Conservation (phyloP, 495 filamentous ascomycete species). For the Alectoria sarmentosa region DNA sequence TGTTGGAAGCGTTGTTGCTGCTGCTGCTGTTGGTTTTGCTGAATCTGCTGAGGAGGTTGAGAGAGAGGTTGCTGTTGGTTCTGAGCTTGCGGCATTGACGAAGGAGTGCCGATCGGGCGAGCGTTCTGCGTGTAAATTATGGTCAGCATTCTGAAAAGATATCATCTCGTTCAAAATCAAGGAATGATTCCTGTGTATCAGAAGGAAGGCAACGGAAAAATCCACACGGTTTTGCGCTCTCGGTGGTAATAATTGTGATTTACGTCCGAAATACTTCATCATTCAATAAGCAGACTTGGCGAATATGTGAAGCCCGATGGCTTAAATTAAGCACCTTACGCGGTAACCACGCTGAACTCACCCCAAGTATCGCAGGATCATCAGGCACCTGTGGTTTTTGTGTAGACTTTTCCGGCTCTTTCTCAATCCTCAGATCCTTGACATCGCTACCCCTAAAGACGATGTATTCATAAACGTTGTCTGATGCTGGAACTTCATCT, state of each 20-base stretch:
- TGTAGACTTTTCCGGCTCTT: conserved; percentile 62
- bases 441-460: conserved; percentile 98
- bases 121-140: conserved; percentile 31
- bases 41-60: conserved; percentile 19
- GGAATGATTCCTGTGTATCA: conserved; percentile 42
- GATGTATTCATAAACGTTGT: conserved; percentile 94
- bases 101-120: conserved; percentile 29
- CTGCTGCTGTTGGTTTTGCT: conserved; percentile 24
- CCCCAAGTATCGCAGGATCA: conserved; percentile 94
- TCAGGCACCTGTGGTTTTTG: conserved; percentile 70
- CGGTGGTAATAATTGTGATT: conserved; percentile 58
- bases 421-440: conserved; percentile 90
- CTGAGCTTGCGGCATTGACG: conserved; percentile 21
- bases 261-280: conserved; percentile 88
- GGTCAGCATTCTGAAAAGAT: conserved; percentile 1
- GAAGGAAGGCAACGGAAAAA: conserved; percentile 99
- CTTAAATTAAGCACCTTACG: conserved; percentile 3
- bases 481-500: conserved; percentile 73
- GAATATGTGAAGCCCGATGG: conserved; percentile 13
- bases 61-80: conserved; percentile 13
- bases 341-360: conserved; percentile 49
- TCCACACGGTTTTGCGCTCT: conserved; percentile 96
- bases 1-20: conserved; percentile 43
- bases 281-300: conserved; percentile 35
- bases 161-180: not conserved